A percentile compares a stretch with the other conserved stretches of the same genome.
phyloP scores from a whole-genome alignment of 192 early-diverging fungal species.

The Entophlyctis luteolus region DNA sequence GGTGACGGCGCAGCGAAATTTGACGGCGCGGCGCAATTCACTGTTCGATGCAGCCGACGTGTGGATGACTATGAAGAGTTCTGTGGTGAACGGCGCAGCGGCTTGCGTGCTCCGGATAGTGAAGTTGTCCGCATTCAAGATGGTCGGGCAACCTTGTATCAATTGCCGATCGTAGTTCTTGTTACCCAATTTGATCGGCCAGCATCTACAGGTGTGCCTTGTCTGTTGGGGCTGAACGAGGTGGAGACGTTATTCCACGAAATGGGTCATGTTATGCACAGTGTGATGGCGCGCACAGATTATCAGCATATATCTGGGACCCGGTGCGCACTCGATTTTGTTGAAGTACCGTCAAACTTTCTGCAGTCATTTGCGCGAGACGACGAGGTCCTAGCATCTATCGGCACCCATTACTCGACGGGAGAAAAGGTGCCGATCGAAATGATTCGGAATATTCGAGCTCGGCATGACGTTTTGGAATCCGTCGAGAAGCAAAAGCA shows the following conservation, averaged over 20 bases:
- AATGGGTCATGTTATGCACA: conserved; percentile 82
- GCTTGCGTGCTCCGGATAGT: conserved; percentile 18
- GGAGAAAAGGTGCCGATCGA: conserved; percentile 53
- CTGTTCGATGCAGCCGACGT: conserved; percentile 81
- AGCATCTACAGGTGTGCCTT: conserved; percentile 37
- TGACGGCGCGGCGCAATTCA: conserved; percentile 91
- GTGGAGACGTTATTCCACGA: conserved; percentile 98
- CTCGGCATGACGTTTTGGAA: conserved; percentile 52
- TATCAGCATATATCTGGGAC: conserved; percentile 97
- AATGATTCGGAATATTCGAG: conserved; percentile 11
- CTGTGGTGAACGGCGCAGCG: not conserved
- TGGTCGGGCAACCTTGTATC: conserved; percentile 25
- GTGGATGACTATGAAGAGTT: conserved; percentile 69
- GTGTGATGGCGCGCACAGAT: conserved; percentile 89
- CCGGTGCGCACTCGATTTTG: conserved; percentile 91
- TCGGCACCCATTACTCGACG: conserved; percentile 75
- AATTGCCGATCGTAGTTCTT: conserved; percentile 53
- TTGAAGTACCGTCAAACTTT: conserved; percentile 93
- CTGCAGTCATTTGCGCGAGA: conserved; percentile 87
- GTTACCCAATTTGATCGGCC: conserved; percentile 43
- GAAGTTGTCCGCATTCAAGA: conserved; percentile 14
- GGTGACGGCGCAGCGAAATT: conserved; percentile 57
- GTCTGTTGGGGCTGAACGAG: conserved; percentile 70
- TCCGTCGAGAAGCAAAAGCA: conserved; percentile 82
- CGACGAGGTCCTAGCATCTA: conserved; percentile 65